Evolutionary conservation across 345 rosid genomes (phyloP), one percentile per base, ranked within the genome.

Genomic region (Noccaea caerulescens): DNA sequence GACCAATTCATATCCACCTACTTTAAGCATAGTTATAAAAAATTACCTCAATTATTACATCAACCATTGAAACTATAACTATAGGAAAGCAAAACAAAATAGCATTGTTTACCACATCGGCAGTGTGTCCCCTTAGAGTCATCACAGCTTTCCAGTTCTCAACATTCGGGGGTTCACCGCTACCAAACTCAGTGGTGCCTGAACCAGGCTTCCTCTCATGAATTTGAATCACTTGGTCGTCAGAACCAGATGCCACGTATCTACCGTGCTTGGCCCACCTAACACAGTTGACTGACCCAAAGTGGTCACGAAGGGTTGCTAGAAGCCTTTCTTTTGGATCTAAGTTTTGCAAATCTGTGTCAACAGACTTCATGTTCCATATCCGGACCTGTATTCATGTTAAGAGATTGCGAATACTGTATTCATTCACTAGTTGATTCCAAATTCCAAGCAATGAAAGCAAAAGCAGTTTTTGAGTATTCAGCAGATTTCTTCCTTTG

Each of bases 1-100:
- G 99, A 95, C 99, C 99, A 95, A 79, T 95, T 95, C 79, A 92
- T 95, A 95, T 95, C 99, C 89, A 95, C 99, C 99, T 95, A 95
- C 97, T 90, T 87, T 75, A 91, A 75, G 86, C 89, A 81, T 69
- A 74, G 66, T 69, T 72, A 33, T 16, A 71, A 82, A 63, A 75
- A 45, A 81, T 51, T 49, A 54, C 75, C 74, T 77, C 67, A 72
- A 86, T 83, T 82, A 84, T 76, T 80, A 64, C 13, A 78, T 73
- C 3, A 63, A 67, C 59, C 72, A 61, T 8, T 55, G 54, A 46
- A 18, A 32, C 16, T 3, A 39, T 8, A 37, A 32, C n/a, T 16
- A 11, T 0, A 58, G 9, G 33, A 47, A 25, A 2, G 18, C 30
- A 33, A 51, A 66, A 10, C 30, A 23, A 43, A 65, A 16, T 1